Evolutionary conservation across 805 yeast species (phyloP), one percentile per base, ranked within the genome.

Genomic region (Metschnikowia santaceciliae): DNA sequence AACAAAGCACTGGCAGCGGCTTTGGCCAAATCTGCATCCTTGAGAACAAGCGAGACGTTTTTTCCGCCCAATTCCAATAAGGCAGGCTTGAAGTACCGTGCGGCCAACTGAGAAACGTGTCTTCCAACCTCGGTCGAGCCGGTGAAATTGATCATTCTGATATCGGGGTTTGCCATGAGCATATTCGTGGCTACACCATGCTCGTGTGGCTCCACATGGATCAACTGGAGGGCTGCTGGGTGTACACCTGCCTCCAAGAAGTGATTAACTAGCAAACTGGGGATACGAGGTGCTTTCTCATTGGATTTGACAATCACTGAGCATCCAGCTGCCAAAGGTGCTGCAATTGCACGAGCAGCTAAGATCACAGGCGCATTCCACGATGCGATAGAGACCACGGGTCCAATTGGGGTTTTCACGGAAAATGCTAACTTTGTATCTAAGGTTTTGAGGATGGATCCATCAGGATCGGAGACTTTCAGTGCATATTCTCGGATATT

Each of bases 361-460:
- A 77, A 60, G 14, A 75, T 63, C 0, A 70, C 70, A 1, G 81
- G 79, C 1, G 78, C 80, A 60, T 77, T 77, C 81, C 80, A 77
- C 0, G 81, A 74, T 2, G 79, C 65, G 1, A 77, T 70, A 15
- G 78, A 66, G 34, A 76, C 56, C 1, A 77, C 76, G 0, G 79
- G 76, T 1, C 81, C 81, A 14, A 75, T 49, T 1, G 81, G 80
- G 39, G 68, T 65, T 39, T 61, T 66, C 14, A 68, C 39, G 2
- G 68, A 65, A 48, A 74, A 36, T 1, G 72, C 66, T 37, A 67
- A 54, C 15, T 58, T 65, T 4, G 55, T 22, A 11, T 48, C 22
- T 22, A 15, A 36, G 3, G 63, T 37, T 32, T 56, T 50, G 14
- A 58, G 52, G 0, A 59, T 45, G 14, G 43, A 42, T 0, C 70